A percentile compares a stretch with the other conserved stretches of the same genome.
Evolutionary conservation across 2,329 filamentous ascomycete genomes (phyloP).

Genomic region (Phialemoniopsis sp.): DNA sequence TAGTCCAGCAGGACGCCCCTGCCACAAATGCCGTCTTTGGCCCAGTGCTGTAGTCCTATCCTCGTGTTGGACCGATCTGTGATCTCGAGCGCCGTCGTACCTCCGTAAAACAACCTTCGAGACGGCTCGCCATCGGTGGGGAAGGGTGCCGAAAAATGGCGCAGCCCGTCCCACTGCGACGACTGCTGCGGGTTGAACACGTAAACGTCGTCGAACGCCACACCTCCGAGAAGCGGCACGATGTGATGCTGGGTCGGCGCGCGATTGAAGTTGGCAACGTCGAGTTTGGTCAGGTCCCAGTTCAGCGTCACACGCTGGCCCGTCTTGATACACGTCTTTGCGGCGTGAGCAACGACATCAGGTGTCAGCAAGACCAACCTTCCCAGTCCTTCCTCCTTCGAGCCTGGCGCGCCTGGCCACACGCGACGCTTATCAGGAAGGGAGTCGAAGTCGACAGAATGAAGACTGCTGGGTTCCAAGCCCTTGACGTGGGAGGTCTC

Average conservation of each 20-base stretch:
- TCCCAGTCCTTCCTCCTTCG: conserved; percentile 47
- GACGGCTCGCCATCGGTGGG: conserved; percentile 21
- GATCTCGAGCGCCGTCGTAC: conserved; percentile 39
- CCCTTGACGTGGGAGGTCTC: too few relatives aligned
- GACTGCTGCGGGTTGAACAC: conserved; percentile 46
- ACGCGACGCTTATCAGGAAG: conserved; percentile 43
- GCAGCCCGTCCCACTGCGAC: conserved; percentile 46
- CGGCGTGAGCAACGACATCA: conserved; percentile 42
- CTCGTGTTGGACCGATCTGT: conserved; percentile 33
- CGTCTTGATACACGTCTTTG: conserved; percentile 43
- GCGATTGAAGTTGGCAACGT: conserved; percentile 32
- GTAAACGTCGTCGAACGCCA: conserved; percentile 45
- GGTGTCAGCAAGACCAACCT: conserved; percentile 47
- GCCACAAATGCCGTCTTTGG: conserved; percentile 40
- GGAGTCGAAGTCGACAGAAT: conserved; percentile 25
- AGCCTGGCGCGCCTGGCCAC: conserved; percentile 39
- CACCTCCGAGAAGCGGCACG: conserved; percentile 35
- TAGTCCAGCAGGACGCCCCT: conserved; percentile 50
- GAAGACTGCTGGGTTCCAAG: not conserved
- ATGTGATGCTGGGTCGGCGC: conserved; percentile 22
- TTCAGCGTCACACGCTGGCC: conserved; percentile 44
- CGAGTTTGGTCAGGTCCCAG: conserved; percentile 37
- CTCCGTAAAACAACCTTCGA: conserved; percentile 42
- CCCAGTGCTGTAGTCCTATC: conserved; percentile 44
- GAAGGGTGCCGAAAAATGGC: conserved; percentile 41